A percentile compares a stretch with the other conserved stretches of the same genome.
Evolutionary conservation across 2,329 filamentous ascomycete species (phyloP).

Genomic region (Colletotrichum horii): DNA sequence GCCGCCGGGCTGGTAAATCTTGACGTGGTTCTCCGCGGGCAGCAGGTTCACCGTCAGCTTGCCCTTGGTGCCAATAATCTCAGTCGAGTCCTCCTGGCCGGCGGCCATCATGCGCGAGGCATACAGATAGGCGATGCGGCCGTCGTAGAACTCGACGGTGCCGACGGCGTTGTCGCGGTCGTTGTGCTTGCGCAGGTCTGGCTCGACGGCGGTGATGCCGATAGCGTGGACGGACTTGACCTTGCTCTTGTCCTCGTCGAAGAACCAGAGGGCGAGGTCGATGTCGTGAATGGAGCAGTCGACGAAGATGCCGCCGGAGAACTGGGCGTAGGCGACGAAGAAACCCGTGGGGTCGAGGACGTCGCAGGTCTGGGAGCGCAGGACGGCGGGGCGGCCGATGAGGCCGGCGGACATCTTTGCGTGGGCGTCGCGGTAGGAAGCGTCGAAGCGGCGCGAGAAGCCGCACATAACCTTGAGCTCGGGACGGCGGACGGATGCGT

Average conservation of each 20-base stretch:
- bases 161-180: constrained; percentile 45
- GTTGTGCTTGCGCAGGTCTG: constrained; percentile 34
- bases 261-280: constrained; percentile 36
- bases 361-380: constrained; percentile 72
- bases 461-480: constrained; percentile 65
- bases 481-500: constrained; percentile 58
- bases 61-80: constrained; percentile 70
- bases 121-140: constrained; percentile 69
- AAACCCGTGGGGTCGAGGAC: constrained; percentile 69
- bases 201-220: constrained; percentile 36
- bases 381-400: constrained; percentile 64
- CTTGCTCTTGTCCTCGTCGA: constrained; percentile 31
- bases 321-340: constrained; percentile 71
- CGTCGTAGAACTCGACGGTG: constrained; percentile 67
- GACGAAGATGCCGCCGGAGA: constrained; percentile 72
- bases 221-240: constrained; percentile 35
- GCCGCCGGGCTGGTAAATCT: constrained; percentile 57
- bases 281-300: constrained; percentile 77
- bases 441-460: constrained; percentile 58
- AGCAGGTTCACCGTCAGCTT: constrained; percentile 67
- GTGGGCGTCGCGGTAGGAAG: constrained; percentile 66
- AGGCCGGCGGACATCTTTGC: constrained; percentile 54
- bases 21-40: constrained; percentile 59
- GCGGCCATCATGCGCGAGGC: constrained; percentile 70
- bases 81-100: constrained; percentile 70